A percentile compares a stretch with the other conserved stretches of the same genome.
These are phyloP conservation scores for Knoxdaviesia capensis DNA, from an alignment of 2,329 filamentous ascomycete genomes.

Conservation along the genomic window DNA sequence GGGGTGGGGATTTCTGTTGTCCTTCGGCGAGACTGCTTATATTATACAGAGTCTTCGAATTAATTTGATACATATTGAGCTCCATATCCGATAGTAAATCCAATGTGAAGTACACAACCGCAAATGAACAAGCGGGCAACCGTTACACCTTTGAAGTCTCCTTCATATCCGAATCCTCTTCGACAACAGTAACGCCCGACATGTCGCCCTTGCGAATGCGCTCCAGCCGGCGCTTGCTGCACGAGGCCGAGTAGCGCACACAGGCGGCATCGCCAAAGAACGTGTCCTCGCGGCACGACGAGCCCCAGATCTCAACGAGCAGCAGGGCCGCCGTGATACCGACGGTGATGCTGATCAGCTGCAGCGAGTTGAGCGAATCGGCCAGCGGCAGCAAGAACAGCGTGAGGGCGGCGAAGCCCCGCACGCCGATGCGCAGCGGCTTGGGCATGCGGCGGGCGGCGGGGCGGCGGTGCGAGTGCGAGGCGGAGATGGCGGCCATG, in stretches of 20 bases:
- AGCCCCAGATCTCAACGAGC: conserved; percentile 26
- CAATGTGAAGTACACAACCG: no score
- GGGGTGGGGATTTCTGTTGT: no score
- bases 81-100: no score
- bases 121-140: no score
- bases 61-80: no score
- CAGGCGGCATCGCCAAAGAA: conserved; percentile 19
- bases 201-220: not conserved
- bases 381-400: conserved; percentile 35
- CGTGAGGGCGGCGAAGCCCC: conserved; percentile 25
- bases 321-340: conserved; percentile 24
- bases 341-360: conserved; percentile 23
- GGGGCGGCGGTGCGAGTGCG: conserved; percentile 33
- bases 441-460: conserved; percentile 27
- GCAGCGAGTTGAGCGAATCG: conserved; percentile 20
- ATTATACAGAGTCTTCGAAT: no score
- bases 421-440: conserved; percentile 26
- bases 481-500: conserved; percentile 32
- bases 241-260: conserved; percentile 20
- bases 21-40: no score
- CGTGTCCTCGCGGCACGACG: conserved; percentile 21
- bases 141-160: no score
- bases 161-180: not conserved
- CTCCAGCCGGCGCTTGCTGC: conserved; percentile 17
- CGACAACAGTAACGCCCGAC: not conserved